Conservation (phyloP, 116 monocot genomes). For the Posidonia oceanica region DNA sequence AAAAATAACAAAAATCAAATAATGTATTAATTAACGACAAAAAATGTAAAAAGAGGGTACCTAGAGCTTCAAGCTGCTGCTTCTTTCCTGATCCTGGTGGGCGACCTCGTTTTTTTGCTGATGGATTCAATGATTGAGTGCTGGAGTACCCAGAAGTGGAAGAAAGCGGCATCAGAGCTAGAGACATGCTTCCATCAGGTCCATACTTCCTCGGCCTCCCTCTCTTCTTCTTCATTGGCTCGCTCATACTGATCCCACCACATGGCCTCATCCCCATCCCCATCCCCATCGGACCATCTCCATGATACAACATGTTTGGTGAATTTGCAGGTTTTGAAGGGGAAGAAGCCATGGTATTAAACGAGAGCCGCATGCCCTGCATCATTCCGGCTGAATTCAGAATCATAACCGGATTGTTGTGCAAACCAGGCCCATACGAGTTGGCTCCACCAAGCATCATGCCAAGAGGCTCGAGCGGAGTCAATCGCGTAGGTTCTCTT, state of each 20-base stretch:
- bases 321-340: conserved; percentile 26
- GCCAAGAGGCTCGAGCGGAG: conserved; percentile 19
- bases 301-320: conserved; percentile 14
- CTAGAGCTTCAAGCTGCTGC: conserved; percentile 70
- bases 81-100: conserved; percentile 78
- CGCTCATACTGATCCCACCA: conserved; percentile 28
- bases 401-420: conserved; percentile 18
- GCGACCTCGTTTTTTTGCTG: conserved; percentile 58
- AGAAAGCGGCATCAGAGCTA: conserved; percentile 32
- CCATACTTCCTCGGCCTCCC: conserved; percentile 96
- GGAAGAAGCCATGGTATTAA: conserved; percentile 8
- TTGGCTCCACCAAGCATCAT: conserved; percentile 27
- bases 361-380: conserved; percentile 25
- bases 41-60: conserved; percentile 19
- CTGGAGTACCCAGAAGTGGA: conserved; percentile 25
- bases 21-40: too few species aligned
- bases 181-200: conserved; percentile 52
- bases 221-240: conserved; percentile 67
- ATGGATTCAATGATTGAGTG: conserved; percentile 21
- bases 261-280: conserved; percentile 15
- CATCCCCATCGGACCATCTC: conserved; percentile 17
- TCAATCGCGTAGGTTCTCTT: conserved; percentile 26
- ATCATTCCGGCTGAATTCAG: conserved; percentile 21
- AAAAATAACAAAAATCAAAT: neutral
- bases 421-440: conserved; percentile 14